Base-by-base conservation (phyloP, 495 filamentous ascomycete species). In the Podospora pseudoanserina region DNA sequence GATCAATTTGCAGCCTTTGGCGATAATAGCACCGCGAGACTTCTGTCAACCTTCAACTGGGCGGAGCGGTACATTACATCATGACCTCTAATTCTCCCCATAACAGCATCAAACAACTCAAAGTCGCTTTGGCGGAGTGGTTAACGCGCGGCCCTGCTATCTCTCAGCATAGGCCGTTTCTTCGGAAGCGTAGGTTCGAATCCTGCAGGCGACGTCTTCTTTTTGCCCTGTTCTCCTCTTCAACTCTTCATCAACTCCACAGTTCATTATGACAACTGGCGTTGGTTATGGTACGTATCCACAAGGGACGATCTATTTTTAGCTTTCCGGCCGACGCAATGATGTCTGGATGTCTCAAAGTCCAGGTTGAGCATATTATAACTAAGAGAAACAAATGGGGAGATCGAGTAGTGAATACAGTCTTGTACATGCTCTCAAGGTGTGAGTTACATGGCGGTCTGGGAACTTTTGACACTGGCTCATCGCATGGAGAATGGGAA, bases 101-200 rank as follows among this genome's bases (percentile, higher is more conserved):
- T 2, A 11, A 1, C 0, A 2, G 32, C 59, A 59, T 49, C 56
- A 59, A 59, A 18, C 56, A 59, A 49, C 15, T 16, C 59, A 28
- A 58, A 66, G 70, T 71, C 70, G 68, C 70, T 71, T 71, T 71
- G 72, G 72, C 72, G 69, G 72, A 73, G 72, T 73, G 72, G 73
- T 74, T 72, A 74, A 74, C 70, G 71, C 73, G 73, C 70, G 70
- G 70, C 73, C 73, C 73, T 74, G 73, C 73, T 74, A 74, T 66
- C 68, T 26, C 60, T 72, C 68, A 70, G 69, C 67, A 19, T 60
- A 71, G 73, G 73, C 70, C 70, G 70, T 74, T 72, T 71, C 70
- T 26, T 74, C 73, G 70, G 70, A 71, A 72, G 73, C 73, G 71
- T 65, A 74, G 73, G 73, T 74, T 74, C 73, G 73, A 74, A 74